Conservation (phyloP, 345 rosid species). For the Aquilaria malaccensis region DNA sequence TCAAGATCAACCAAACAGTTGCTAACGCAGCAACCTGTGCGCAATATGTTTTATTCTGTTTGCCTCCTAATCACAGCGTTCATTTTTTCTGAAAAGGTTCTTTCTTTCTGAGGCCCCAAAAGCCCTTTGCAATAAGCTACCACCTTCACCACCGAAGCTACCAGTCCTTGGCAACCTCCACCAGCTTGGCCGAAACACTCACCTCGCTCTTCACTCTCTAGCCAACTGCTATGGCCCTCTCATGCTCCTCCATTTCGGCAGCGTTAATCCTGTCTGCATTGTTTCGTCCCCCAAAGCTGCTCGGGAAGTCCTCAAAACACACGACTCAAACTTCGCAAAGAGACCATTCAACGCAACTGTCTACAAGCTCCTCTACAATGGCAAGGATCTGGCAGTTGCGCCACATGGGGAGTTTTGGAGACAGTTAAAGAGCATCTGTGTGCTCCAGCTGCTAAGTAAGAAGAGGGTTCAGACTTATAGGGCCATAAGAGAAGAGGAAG, state of each 20-base stretch:
- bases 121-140: background rate
- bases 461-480: slow-evolving; percentile 24
- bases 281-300: slow-evolving; percentile 20
- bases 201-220: slow-evolving; percentile 25
- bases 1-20: too few relatives aligned
- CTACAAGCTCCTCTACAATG: slow-evolving; percentile 7
- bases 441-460: slow-evolving; percentile 21
- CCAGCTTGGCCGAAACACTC: slow-evolving; percentile 23
- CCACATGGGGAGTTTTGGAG: slow-evolving; percentile 21
- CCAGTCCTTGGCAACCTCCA: slow-evolving; percentile 32
- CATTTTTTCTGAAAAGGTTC: too few relatives aligned
- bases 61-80: too few relatives aligned
- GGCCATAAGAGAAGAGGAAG: slow-evolving; percentile 28
- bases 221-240: slow-evolving; percentile 25
- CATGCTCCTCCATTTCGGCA: slow-evolving; percentile 23
- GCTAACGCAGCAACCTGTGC: too few relatives aligned
- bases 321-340: slow-evolving; percentile 7
- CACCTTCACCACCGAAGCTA: slow-evolving; percentile 20
- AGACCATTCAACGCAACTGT: background rate
- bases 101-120: too few relatives aligned
- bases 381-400: slow-evolving; percentile 9
- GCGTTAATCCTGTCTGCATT: slow-evolving; percentile 13
- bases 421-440: slow-evolving; percentile 20
- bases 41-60: too few relatives aligned
- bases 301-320: slow-evolving; percentile 9